Evolutionary conservation across 1,284 basidiomycete species (phyloP), one percentile per base, ranked within the genome.

Genomic region (Rhodofomes roseus): DNA sequence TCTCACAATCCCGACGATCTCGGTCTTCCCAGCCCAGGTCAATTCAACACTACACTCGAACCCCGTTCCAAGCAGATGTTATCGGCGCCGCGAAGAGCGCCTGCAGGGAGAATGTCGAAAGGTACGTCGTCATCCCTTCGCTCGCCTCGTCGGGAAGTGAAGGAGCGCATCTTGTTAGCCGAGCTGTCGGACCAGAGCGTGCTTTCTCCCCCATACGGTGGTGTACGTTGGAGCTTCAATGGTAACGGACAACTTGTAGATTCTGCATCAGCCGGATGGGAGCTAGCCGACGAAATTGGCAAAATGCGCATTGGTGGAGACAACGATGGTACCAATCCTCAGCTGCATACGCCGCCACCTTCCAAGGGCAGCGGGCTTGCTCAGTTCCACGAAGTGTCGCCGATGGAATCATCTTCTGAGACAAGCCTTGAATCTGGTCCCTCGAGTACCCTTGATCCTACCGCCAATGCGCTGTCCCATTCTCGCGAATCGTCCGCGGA

Each of bases 401-500:
- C 88, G 36, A 77, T 90, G 53, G 89, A 90, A 68, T 84, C 86
- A 5, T 81, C 83, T 36, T 90, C 88, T 27, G 84, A 81, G 67
- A 79, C 84, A 56, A 90, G 88, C 70, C 74, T 84, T 53, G 85
- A 84, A 65, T 90, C 89, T 46, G 59, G 67, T 34, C 89, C 89
- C 40, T 86, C 88, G n/a, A 83, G 83, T 62, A 74, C 79, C 52
- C 81, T 83, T 59, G 86, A 88, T 66, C 82, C 86, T 71, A 79
- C 80, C 59, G 81, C 85, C 66, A 80, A 74, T 58, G 78, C 83
- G 41, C 62, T 68, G 16, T 84, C 86, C 61, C 89, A 91, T 72
- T 90, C 89, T 62, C 84, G 89, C 59, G 90, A 85, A 54, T 89
- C 89, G 23, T 91, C 90, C 12, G 85, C 86, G 60, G 89, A 90